These are phyloP conservation scores for Cryptosporidium meleagridis DNA, from an alignment of 169 alveolate genomes.

Conservation along the genomic window DNA sequence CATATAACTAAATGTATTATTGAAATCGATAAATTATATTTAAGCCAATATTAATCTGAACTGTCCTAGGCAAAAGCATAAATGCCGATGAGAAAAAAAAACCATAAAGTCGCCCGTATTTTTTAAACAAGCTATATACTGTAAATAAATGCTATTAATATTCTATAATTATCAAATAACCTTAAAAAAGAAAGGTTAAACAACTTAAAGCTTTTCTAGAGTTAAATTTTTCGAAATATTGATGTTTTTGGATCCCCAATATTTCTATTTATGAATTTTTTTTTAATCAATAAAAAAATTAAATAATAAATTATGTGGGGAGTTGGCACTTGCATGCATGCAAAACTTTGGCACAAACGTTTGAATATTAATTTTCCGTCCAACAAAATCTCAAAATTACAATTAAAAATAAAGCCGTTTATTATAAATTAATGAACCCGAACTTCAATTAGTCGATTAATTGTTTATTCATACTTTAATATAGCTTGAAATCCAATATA, in stretches of 20 bases:
- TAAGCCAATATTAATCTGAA: too few species aligned
- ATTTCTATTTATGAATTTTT: neutral
- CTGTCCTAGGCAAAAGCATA: too few species aligned
- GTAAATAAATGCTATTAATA: too few species aligned
- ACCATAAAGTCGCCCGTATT: too few species aligned
- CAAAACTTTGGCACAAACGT: neutral
- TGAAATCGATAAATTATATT: too few species aligned
- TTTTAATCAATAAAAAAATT: neutral
- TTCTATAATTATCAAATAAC: neutral
- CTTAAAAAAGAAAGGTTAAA: too few species aligned
- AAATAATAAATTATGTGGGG: neutral
- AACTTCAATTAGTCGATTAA: too few species aligned
- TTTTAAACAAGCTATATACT: neutral
- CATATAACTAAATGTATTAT: too few species aligned
- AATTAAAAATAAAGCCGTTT: neutral
- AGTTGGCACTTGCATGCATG: slow-evolving; percentile 2
- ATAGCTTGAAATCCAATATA: neutral
- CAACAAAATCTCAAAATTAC: neutral
- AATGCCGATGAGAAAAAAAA: too few species aligned
- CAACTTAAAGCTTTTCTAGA: neutral
- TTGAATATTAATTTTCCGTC: neutral
- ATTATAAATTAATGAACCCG: neutral
- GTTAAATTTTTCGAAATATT: neutral
- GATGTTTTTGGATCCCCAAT: neutral
- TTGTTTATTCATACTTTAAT: too few species aligned